Evolutionary conservation across 495 filamentous ascomycete species (phyloP).

Genomic region (Cercophora samala): DNA sequence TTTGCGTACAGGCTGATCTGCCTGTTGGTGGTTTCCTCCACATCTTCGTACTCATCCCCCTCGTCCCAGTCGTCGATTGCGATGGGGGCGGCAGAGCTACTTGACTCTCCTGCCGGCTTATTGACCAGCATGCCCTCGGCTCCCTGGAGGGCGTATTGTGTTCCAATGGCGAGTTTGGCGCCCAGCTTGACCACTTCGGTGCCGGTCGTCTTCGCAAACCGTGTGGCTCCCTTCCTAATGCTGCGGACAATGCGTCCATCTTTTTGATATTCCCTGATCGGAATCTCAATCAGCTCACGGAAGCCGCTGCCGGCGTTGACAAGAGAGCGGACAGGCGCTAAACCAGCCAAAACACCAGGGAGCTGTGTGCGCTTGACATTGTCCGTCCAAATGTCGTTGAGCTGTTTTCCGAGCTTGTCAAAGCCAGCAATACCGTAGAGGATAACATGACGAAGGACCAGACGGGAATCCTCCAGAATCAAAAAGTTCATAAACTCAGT

Average conservation of each 20-base stretch:
- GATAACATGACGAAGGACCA: slow-evolving; percentile 84
- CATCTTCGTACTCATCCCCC: slow-evolving; percentile 63
- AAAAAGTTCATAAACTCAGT: slow-evolving; percentile 99
- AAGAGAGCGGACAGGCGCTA: slow-evolving; percentile 84
- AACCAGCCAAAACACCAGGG: slow-evolving; percentile 78
- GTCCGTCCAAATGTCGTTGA: slow-evolving; percentile 97
- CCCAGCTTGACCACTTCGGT: slow-evolving; percentile 88
- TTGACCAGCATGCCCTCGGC: slow-evolving; percentile 73
- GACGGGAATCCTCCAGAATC: slow-evolving; percentile 81
- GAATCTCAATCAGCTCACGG: slow-evolving; percentile 79
- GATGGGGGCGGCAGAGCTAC: slow-evolving; percentile 22
- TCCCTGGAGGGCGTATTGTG: slow-evolving; percentile 83
- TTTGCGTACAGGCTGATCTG: slow-evolving; percentile 87
- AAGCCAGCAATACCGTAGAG: slow-evolving; percentile 90
- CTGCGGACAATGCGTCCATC: slow-evolving; percentile 90
- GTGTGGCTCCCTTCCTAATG: slow-evolving; percentile 81
- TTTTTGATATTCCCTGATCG: slow-evolving; percentile 87
- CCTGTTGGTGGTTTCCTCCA: slow-evolving; percentile 57
- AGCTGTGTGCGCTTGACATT: slow-evolving; percentile 90
- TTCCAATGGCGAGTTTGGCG: slow-evolving; percentile 91
- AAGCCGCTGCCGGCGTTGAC: slow-evolving; percentile 88
- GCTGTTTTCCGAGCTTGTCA: slow-evolving; percentile 75
- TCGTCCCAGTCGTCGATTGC: slow-evolving; percentile 37
- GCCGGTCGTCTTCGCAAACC: slow-evolving; percentile 89
- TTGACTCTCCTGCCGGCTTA: slow-evolving; percentile 37